Evolutionary conservation across 2,329 filamentous ascomycete genomes (phyloP), one percentile per base, ranked within the genome.

Genomic region (Colletotrichum higginsianum): DNA sequence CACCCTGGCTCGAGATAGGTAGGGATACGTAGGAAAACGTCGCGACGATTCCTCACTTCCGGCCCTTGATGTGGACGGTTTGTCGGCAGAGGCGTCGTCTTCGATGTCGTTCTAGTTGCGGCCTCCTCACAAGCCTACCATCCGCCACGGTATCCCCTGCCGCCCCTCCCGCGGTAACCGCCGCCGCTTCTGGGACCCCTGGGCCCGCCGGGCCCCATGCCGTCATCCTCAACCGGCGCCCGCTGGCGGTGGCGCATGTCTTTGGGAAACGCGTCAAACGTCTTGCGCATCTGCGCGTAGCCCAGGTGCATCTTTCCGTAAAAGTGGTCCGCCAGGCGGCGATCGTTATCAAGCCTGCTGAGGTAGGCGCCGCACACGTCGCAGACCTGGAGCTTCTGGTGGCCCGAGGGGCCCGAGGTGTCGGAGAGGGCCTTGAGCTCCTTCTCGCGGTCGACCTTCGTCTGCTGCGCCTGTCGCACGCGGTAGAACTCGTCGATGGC

Each of bases 221-320:
- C 77, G 53, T 82, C 80, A 12, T 83, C 77, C 38, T 87, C 86
- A 66, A 88, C 86, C 23, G 85, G 84, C 21, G 89, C 90, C 50
- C 90, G 89, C 58, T 87, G 86, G 38, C 93, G 86, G 2, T 92
- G 92, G 79, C 94, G 93, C 82, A 98, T 87, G 80, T 98, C 95
- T 82, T 95, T 95, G 62, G 92, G 92, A 74, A 99, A 90, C n/a
- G 89, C 86, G 67, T 98, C 95, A 78, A 90, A 95, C 3, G 95
- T 96, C 87, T 96, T 97, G 77, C 96, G 91, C 96, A 99, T 99
- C 84, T 98, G 94, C 18, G 96, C 96, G 80, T 98, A 99, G 0
- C 96, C 96, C 68, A 99, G 85, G 80, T 99, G 96, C 96, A 99
- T 99, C 87, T 99, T 99, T 26, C 96, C 96, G 82, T 98, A 98